Evolutionary conservation across 192 early-diverging fungal genomes (phyloP).

Genomic region (Podila verticillata): DNA sequence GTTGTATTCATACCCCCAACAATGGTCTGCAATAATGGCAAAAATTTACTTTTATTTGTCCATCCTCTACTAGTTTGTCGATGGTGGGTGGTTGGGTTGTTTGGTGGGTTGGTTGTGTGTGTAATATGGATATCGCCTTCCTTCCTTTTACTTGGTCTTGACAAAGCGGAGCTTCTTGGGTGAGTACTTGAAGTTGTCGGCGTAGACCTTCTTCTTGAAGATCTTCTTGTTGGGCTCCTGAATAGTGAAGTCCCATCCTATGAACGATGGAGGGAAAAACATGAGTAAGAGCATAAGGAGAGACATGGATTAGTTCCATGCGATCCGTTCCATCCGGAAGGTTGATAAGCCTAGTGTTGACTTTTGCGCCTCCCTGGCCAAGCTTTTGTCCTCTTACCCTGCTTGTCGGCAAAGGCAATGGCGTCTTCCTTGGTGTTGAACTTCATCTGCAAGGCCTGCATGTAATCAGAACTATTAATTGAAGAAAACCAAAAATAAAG

Average conservation of each 20-base stretch:
- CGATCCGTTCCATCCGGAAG: no score
- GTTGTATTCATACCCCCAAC: no score
- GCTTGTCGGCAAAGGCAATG: slow-evolving; percentile 93
- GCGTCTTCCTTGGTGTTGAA: slow-evolving; percentile 91
- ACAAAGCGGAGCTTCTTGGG: slow-evolving; percentile 80
- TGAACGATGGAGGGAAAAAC: not conserved
- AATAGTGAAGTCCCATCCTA: slow-evolving; percentile 89
- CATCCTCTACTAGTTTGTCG: no score
- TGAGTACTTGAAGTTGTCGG: slow-evolving; percentile 92
- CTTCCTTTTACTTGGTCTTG: slow-evolving; percentile 81
- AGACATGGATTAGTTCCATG: no score
- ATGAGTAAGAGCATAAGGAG: not conserved
- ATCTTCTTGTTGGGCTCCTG: slow-evolving; percentile 87
- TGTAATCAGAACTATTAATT: slow-evolving; percentile 76
- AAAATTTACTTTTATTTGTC: no score
- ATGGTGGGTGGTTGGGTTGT: not conserved
- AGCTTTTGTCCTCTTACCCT: slow-evolving; percentile 61
- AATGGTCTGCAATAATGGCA: no score
- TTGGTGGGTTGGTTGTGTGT: not conserved
- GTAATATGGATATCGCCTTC: not conserved
- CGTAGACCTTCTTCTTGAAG: slow-evolving; percentile 88
- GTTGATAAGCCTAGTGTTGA: not conserved
- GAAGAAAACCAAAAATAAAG: slow-evolving; percentile 1
- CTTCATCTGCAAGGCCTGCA: slow-evolving; percentile 84
- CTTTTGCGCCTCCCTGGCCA: not conserved